Evolutionary conservation across 768 basidiomycete species (phyloP).

Genomic region (Suillus ampliporus): DNA sequence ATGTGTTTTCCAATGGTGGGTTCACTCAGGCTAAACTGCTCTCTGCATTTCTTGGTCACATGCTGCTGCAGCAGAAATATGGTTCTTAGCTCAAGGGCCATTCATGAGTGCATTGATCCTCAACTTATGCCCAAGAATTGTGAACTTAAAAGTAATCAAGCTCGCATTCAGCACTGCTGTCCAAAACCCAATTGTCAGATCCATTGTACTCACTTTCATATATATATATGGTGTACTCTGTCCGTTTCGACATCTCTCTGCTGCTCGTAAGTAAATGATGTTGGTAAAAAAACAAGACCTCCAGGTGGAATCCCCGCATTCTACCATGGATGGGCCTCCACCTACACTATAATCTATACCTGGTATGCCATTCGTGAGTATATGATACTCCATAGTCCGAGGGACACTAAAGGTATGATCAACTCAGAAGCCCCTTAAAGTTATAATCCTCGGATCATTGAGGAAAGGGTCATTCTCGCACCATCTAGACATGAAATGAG

Average conservation of each 20-base stretch:
- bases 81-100: conserved; percentile 13
- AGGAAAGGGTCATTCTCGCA: neutral
- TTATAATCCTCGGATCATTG: no score
- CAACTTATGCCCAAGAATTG: conserved; percentile 26
- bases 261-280: conserved; percentile 21
- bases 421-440: no score
- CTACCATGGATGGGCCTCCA: conserved; percentile 36
- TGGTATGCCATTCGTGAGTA: no score
- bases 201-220: conserved; percentile 18
- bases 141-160: conserved; percentile 17
- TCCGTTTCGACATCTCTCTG: conserved; percentile 15
- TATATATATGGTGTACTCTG: conserved; percentile 19
- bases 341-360: conserved; percentile 9
- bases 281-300: conserved; percentile 5
- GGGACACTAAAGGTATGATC: no score
- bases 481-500: neutral
- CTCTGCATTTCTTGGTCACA: conserved; percentile 19
- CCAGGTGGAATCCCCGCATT: conserved; percentile 29
- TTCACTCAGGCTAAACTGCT: conserved; percentile 6
- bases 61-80: conserved; percentile 28
- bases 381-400: no score
- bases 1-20: conserved; percentile 37
- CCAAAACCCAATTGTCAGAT: conserved; percentile 25
- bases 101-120: conserved; percentile 25
- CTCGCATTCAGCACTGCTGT: conserved; percentile 25